Conservation (phyloP, 805 yeast genomes). For the Candida sithepensis region DNA sequence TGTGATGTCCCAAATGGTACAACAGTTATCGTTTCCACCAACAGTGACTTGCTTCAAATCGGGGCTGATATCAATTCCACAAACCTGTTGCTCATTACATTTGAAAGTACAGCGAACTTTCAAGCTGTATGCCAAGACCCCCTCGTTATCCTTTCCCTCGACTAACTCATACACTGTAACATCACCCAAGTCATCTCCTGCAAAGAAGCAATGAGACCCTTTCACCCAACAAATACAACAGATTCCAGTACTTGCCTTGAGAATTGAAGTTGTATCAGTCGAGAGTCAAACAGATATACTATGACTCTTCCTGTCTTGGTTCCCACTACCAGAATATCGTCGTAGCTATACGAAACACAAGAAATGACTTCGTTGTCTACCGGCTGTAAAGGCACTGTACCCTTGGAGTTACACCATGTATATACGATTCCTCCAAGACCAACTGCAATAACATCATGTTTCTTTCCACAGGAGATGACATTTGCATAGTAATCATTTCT, state of each 20-base stretch:
- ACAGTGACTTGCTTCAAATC: conserved; percentile 60
- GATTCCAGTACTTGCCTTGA: conserved; percentile 38
- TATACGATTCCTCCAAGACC: conserved; percentile 60
- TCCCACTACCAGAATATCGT: conserved; percentile 49
- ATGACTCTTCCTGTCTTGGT: conserved; percentile 53
- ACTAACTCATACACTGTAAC: conserved; percentile 40
- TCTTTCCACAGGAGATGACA: conserved; percentile 66
- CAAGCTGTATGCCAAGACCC: conserved; percentile 7
- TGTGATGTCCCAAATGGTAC: conserved; percentile 70
- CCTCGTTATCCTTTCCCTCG: conserved; percentile 4
- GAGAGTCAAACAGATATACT: conserved; percentile 29
- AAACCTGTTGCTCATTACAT: conserved; percentile 56
- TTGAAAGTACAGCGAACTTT: conserved; percentile 30
- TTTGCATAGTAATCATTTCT: conserved; percentile 78
- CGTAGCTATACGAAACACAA: conserved; percentile 52
- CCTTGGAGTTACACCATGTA: conserved; percentile 56
- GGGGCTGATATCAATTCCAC: conserved; percentile 61
- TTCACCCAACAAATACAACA: conserved; percentile 63
- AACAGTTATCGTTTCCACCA: conserved; percentile 82
- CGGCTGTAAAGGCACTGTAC: conserved; percentile 42
- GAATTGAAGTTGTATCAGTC: conserved; percentile 15
- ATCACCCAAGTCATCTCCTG: conserved; percentile 66
- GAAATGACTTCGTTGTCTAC: conserved; percentile 44
- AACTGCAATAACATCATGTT: conserved; percentile 51
- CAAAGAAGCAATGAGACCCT: conserved; percentile 39